These are phyloP conservation scores for Vachellia pachyceras DNA, from an alignment of 306 rosid species.

Conservation along the genomic window DNA sequence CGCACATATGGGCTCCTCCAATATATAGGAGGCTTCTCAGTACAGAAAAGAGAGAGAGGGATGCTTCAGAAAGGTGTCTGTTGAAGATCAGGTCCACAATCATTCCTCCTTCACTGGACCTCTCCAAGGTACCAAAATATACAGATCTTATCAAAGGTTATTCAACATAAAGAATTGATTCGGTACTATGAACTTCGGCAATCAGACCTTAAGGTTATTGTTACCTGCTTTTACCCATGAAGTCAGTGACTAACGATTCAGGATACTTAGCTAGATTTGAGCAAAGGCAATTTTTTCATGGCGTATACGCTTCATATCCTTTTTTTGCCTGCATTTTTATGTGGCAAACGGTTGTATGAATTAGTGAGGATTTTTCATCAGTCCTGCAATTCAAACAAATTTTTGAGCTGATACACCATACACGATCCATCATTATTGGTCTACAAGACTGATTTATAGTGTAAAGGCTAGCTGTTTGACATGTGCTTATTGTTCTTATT, in stretches of 20 bases:
- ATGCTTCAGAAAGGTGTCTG: conserved; percentile 81
- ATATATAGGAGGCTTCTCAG: conserved; percentile 84
- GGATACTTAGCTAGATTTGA: not conserved
- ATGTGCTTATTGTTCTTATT: conserved; percentile 25
- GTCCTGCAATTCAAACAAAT: conserved; percentile 14
- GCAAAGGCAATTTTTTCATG: conserved; percentile 20
- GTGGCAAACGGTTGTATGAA: conserved; percentile 15
- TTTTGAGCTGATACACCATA: not conserved
- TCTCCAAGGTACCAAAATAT: conserved; percentile 65
- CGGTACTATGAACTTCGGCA: not conserved
- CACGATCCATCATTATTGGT: conserved; percentile 29
- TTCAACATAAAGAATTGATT: conserved; percentile 13
- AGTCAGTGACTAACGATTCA: not conserved
- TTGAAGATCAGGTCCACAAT: conserved; percentile 66
- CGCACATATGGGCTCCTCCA: conserved; percentile 82
- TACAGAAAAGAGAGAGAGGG: conserved; percentile 76
- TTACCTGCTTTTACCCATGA: conserved; percentile 21
- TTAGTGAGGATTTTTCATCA: not conserved
- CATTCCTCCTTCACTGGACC: conserved; percentile 71
- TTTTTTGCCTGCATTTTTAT: conserved; percentile 25
- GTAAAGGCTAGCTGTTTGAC: conserved; percentile 17
- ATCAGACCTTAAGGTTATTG: conserved; percentile 3
- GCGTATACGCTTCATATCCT: conserved; percentile 14
- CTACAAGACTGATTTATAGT: conserved; percentile 17
- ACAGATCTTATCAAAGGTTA: not conserved